Evolutionary conservation across 2,329 filamentous ascomycete species (phyloP), one percentile per base, ranked within the genome.

Genomic region (Microcera coccophila): DNA sequence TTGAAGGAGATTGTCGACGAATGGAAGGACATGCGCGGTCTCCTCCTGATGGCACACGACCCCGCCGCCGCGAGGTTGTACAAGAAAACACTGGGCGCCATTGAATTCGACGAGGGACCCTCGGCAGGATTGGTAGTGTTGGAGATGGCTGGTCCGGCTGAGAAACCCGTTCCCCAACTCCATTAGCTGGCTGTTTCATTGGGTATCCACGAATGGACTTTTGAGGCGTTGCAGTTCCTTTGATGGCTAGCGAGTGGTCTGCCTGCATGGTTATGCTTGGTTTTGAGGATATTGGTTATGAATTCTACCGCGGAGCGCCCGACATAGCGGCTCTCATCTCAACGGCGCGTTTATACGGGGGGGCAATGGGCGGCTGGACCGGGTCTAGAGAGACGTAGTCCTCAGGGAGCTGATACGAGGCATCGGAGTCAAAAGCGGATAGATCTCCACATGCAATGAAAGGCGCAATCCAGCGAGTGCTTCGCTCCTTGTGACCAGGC

Each of bases 401-500:
- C 47, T 90, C 85, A 1, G 93, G 90, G 15, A 98, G 73, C 53
- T 86, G 80, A 66, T 97, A 96, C 4, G 90, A 93, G 4, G 93
- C 91, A 72, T 98, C 93, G 1, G 91, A 90, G 70, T 98, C 93
- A 70, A 90, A 98, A 10, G 88, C 84, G 18, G 90, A 94, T 40
- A 98, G 75, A 67, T 98, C 93, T 35, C 93, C 93, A 63, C 93
- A 98, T n/a, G 93, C 90, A 58, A 98, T 79, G 62, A 98, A 98
- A 0, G 91, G 90, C 3, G 90, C 90, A 55, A 97, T 91, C 90
- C 91, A 97, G 38, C 85, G 73, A 65, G 46, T 81, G 74, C 38
- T 67, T 53, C 45, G 50, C 37, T 56, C 52, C 31, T 47, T 57
- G 36, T 58, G 53, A 38, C 54, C 58, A 3, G 46, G 45, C n/a